Percentiles rank a stretch among this genome's conserved stretches.
These are phyloP conservation scores for Eucalyptus tenuipes DNA, from an alignment of 345 rosid genomes.

Conservation along the genomic window DNA sequence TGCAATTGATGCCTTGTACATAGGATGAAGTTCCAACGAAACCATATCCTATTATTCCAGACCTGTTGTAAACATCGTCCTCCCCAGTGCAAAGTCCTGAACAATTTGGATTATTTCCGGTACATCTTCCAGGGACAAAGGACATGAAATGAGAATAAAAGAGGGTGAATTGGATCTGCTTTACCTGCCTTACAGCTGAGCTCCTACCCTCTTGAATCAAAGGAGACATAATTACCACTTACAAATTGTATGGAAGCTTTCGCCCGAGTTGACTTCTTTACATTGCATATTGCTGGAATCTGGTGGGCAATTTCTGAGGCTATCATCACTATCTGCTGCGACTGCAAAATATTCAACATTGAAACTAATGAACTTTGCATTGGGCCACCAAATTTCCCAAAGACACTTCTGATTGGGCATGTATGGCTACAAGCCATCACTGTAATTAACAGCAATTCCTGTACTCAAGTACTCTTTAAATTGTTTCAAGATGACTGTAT, in stretches of 20 bases:
- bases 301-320: neutral
- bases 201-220: conserved; percentile 11
- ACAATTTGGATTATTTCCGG: neutral
- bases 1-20: conserved; percentile 1
- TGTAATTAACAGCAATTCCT: conserved; percentile 10
- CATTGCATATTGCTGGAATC: neutral
- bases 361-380: conserved; percentile 6
- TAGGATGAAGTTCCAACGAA: neutral
- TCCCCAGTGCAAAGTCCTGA: conserved; percentile 6
- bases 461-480: neutral
- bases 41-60: neutral
- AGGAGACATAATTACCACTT: neutral
- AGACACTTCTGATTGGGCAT: conserved; percentile 2
- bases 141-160: neutral
- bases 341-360: neutral
- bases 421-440: conserved; percentile 5
- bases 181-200: conserved; percentile 5
- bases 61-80: neutral
- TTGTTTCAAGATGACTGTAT: neutral
- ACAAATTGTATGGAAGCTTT: conserved; percentile 1
- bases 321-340: conserved; percentile 3
- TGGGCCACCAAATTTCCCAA: neutral
- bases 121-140: neutral
- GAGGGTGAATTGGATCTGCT: neutral
- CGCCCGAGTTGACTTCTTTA: neutral